Conservation (phyloP, 73 alveolate species). For the Paramecium octaurelia region DNA sequence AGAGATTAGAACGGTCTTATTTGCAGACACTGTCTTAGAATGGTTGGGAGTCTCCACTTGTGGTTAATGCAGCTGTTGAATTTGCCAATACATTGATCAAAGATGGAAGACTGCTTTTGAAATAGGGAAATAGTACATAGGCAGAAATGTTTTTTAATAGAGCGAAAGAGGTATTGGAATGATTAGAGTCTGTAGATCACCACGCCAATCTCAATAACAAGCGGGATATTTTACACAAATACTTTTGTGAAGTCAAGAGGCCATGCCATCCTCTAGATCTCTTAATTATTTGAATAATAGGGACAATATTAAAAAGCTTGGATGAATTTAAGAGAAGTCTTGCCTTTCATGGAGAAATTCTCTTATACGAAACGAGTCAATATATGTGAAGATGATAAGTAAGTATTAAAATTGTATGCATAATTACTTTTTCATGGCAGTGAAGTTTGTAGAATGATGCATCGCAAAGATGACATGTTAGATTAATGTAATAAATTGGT, state of each 20-base stretch:
- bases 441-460: conserved; percentile 1
- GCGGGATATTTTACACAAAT: neutral
- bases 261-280: neutral
- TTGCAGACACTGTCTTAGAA: neutral
- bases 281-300: neutral
- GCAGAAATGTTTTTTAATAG: conserved; percentile 39
- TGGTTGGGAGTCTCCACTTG: conserved; percentile 32
- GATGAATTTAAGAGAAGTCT: neutral
- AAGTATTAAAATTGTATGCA: neutral
- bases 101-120: conserved; percentile 14
- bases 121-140: neutral
- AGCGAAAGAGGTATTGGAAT: conserved; percentile 11
- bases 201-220: conserved; percentile 18
- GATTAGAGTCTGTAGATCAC: neutral
- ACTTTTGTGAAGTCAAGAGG: conserved; percentile 2
- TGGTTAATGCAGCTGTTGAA: conserved; percentile 11
- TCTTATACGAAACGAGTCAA: neutral
- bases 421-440: neutral
- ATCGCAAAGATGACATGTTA: conserved; percentile 39
- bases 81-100: neutral
- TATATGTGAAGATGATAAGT: neutral
- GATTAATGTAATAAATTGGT: neutral
- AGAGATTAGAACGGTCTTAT: conserved; percentile 1
- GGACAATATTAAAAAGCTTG: neutral
- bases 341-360: neutral